phyloP scores from a whole-genome alignment of 441 rosid species.

The Adansonia rubrostipa region DNA sequence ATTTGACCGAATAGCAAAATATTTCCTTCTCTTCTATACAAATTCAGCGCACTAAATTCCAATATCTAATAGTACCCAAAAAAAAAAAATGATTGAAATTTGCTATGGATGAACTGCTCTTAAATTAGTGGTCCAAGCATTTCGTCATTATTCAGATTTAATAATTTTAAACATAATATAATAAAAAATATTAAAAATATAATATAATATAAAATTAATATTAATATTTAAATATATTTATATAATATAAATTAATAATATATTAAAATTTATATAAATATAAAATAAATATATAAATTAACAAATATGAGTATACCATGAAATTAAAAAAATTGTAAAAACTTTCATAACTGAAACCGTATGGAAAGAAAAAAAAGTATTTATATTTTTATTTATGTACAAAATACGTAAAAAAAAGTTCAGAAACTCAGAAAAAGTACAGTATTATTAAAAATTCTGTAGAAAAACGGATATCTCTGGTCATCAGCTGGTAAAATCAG shows the following conservation, averaged over 20 bases:
- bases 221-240: no score
- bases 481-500: neutral
- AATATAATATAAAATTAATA: no score
- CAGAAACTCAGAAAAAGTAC: neutral
- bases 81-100: no score
- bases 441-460: constrained; percentile 24
- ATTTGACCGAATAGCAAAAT: neutral
- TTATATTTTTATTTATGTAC: neutral
- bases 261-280: no score
- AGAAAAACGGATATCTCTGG: constrained; percentile 4
- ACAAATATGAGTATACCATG: neutral
- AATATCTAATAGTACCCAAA: neutral
- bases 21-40: neutral
- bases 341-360: neutral
- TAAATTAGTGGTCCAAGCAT: no score
- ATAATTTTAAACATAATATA: no score
- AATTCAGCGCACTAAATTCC: neutral
- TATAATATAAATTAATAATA: no score
- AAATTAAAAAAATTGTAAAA: neutral
- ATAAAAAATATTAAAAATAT: no score
- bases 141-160: no score
- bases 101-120: neutral
- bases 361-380: neutral
- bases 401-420: neutral
- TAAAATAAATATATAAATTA: no score